Evolutionary conservation across 441 rosid species (phyloP).

Genomic region (Geranium incanum): DNA sequence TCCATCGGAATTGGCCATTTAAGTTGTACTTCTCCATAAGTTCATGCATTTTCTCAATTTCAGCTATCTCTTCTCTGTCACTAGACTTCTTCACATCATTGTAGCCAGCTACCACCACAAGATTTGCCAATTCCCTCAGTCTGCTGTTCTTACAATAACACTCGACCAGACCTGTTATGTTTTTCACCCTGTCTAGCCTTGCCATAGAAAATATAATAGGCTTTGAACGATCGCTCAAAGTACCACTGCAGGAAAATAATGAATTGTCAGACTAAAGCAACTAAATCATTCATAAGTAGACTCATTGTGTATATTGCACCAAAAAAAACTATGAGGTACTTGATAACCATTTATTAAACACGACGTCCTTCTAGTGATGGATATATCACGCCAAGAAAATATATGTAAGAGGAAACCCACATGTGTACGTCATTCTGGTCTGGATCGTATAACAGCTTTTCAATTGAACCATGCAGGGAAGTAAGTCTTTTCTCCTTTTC

Average conservation of each 20-base stretch:
- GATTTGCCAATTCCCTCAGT: slow-evolving; percentile 76
- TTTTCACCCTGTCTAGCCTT: slow-evolving; percentile 81
- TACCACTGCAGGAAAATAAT: slow-evolving; percentile 47
- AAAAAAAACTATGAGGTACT: neutral
- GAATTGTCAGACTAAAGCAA: neutral
- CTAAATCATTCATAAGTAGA: neutral
- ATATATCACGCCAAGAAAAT: neutral
- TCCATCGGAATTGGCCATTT: slow-evolving; percentile 86
- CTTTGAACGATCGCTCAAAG: slow-evolving; percentile 59
- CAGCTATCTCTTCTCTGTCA: slow-evolving; percentile 80
- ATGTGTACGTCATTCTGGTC: slow-evolving; percentile 62
- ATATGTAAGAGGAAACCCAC: slow-evolving; percentile 34
- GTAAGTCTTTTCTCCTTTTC: slow-evolving; percentile 61
- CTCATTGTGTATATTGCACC: neutral
- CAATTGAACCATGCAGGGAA: slow-evolving; percentile 71
- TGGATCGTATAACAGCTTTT: slow-evolving; percentile 65
- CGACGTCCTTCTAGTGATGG: neutral
- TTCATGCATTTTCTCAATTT: slow-evolving; percentile 74
- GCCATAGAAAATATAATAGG: slow-evolving; percentile 92
- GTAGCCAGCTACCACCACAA: slow-evolving; percentile 79
- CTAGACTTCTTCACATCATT: slow-evolving; percentile 64
- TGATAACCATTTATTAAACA: neutral
- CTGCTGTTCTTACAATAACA: slow-evolving; percentile 53
- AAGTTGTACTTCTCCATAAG: slow-evolving; percentile 56
- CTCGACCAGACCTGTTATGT: slow-evolving; percentile 84